These are phyloP conservation scores for Argentina anserina DNA, from an alignment of 306 rosid species.

Conservation along the genomic window DNA sequence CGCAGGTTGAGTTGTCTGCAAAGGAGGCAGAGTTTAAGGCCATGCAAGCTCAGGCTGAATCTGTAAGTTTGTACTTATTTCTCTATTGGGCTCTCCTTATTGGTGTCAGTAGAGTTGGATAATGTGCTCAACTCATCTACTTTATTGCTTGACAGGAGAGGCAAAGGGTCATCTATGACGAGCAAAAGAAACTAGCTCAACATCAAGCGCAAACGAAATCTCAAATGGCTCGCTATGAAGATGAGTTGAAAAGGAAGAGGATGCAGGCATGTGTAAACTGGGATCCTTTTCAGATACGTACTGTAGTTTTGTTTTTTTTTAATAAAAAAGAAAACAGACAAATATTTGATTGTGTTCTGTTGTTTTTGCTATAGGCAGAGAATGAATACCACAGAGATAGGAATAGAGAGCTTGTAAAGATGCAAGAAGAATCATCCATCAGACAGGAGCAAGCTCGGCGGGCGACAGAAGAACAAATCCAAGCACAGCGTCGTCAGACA, in stretches of 20 bases:
- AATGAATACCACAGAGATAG: conserved; percentile 79
- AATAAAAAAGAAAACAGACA: background rate
- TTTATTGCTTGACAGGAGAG: conserved; percentile 63
- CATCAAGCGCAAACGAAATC: conserved; percentile 92
- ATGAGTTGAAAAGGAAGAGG: conserved; percentile 86
- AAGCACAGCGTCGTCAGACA: conserved; percentile 81
- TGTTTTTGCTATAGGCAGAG: conserved; percentile 55
- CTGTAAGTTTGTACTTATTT: conserved; percentile 39
- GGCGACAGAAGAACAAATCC: conserved; percentile 92
- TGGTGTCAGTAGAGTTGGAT: background rate
- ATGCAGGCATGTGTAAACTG: conserved; percentile 66
- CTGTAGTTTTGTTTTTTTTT: background rate
- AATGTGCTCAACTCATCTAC: background rate
- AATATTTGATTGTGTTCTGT: background rate
- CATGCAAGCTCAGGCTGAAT: conserved; percentile 72
- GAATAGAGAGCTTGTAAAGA: conserved; percentile 87
- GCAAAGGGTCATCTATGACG: conserved; percentile 83
- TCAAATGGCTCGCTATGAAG: conserved; percentile 87
- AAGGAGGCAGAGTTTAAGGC: conserved; percentile 73
- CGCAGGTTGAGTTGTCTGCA: conserved; percentile 56
- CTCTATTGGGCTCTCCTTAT: too few relatives aligned
- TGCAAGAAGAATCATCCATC: conserved; percentile 94
- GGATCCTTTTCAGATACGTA: conserved; percentile 1
- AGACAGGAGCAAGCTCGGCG: conserved; percentile 91
- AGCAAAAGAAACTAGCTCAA: conserved; percentile 88